Conservation (phyloP, 768 basidiomycete species). For the Fomitopsis serialis region DNA sequence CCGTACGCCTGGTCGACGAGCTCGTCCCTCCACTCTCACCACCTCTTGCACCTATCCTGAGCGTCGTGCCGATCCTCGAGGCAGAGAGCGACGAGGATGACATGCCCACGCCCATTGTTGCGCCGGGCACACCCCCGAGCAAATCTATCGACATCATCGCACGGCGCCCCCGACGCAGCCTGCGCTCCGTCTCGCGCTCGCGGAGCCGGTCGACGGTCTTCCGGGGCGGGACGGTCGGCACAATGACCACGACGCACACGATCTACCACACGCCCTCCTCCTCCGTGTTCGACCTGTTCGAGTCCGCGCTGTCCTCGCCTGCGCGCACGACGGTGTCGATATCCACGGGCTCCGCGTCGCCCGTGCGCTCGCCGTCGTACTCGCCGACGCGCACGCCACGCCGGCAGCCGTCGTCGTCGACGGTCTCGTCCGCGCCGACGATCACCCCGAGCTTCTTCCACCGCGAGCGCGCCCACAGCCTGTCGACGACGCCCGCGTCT, state of each 20-base stretch:
- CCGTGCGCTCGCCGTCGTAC: slow-evolving; percentile 18
- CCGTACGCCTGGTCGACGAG: slow-evolving; percentile 47
- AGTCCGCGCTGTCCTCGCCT: slow-evolving; percentile 59
- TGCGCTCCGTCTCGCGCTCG: slow-evolving; percentile 40
- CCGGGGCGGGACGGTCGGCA: slow-evolving; percentile 46
- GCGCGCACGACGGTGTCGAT: slow-evolving; percentile 27
- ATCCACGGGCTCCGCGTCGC: slow-evolving; percentile 15
- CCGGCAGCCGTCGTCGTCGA: slow-evolving; percentile 27
- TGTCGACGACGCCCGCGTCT: slow-evolving; percentile 20
- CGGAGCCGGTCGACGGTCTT: slow-evolving; percentile 36
- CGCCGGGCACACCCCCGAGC: slow-evolving; percentile 18
- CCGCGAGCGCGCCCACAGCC: slow-evolving; percentile 13
- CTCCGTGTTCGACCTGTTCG: slow-evolving; percentile 60
- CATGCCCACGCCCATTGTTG: neutral
- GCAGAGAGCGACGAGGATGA: neutral
- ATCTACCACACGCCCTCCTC: slow-evolving; percentile 78
- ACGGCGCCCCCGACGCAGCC: slow-evolving; percentile 24
- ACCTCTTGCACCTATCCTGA: slow-evolving; percentile 12
- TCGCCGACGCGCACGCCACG: slow-evolving; percentile 20
- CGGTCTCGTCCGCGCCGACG: slow-evolving; percentile 46
- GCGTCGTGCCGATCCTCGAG: slow-evolving; percentile 1
- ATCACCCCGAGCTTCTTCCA: slow-evolving; percentile 57
- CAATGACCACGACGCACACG: slow-evolving; percentile 51
- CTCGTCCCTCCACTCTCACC: slow-evolving; percentile 40
- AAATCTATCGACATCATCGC: slow-evolving; percentile 28